Conservation (phyloP, 352 stramenopile species). For the Pythium sp. region DNA sequence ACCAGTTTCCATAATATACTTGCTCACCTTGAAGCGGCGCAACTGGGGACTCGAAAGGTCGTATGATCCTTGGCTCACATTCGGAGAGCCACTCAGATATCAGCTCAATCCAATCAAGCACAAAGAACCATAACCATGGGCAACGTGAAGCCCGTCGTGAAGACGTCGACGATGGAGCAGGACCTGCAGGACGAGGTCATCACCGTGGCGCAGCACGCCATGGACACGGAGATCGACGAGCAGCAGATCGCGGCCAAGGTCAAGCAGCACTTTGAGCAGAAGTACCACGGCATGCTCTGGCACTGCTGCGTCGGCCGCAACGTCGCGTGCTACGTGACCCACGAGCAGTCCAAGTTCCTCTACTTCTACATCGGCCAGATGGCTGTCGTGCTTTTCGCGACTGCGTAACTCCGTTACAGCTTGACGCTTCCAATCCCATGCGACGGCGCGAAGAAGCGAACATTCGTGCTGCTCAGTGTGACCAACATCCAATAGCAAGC, state of each 20-base stretch:
- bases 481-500: not conserved
- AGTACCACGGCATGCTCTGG: slow-evolving; percentile 90
- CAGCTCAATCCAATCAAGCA: not conserved
- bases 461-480: not conserved
- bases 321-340: slow-evolving; percentile 92
- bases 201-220: slow-evolving; percentile 68
- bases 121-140: slow-evolving; percentile 14
- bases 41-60: slow-evolving; percentile 12
- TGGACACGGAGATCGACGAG: slow-evolving; percentile 79
- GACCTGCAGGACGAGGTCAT: slow-evolving; percentile 86
- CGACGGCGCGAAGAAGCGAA: not conserved
- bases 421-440: not conserved
- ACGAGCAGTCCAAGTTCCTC: slow-evolving; percentile 94
- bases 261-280: slow-evolving; percentile 91
- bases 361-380: slow-evolving; percentile 97
- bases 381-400: slow-evolving; percentile 91
- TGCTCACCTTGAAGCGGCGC: slow-evolving; percentile 8
- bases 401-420: slow-evolving; percentile 29
- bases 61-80: not conserved
- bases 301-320: slow-evolving; percentile 95
- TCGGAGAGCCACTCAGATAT: not conserved
- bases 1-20: slow-evolving; percentile 8
- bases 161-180: slow-evolving; percentile 86
- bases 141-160: slow-evolving; percentile 81
- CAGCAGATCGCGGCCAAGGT: slow-evolving; percentile 91